Evolutionary conservation across 345 rosid genomes (phyloP).

Genomic region (Euphorbia tirucalli): DNA sequence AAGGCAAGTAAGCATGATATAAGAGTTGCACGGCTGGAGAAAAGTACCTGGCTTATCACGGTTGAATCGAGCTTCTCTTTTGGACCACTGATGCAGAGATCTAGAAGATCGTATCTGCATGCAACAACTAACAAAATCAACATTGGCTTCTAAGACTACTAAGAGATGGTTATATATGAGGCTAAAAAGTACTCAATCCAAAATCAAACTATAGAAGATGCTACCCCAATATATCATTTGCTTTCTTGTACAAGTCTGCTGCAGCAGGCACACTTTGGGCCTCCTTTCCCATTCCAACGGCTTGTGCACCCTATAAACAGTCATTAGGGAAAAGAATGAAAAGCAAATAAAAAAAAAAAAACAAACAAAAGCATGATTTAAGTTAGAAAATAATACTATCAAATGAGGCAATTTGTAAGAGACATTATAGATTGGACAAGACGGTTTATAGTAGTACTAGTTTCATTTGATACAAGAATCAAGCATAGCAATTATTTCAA

Average conservation of each 20-base stretch:
- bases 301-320: conserved; percentile 80
- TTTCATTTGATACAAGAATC: background rate
- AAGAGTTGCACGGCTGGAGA: conserved; percentile 7
- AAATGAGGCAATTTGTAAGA: background rate
- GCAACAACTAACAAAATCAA: conserved; percentile 16
- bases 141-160: background rate
- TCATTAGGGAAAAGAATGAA: background rate
- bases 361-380: background rate
- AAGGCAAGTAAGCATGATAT: background rate
- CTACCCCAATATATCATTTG: conserved; percentile 47
- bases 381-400: background rate
- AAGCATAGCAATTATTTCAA: background rate
- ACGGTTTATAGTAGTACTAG: background rate
- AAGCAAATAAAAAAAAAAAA: too few relatives aligned
- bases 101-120: conserved; percentile 87
- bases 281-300: conserved; percentile 95
- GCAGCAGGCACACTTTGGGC: conserved; percentile 76
- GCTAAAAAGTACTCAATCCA: background rate
- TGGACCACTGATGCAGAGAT: conserved; percentile 84
- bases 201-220: background rate
- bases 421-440: background rate
- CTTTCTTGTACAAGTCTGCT: conserved; percentile 70
- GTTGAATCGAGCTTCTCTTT: conserved; percentile 96
- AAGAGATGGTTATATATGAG: background rate
- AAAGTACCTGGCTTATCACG: conserved; percentile 83